A percentile compares a stretch with the other conserved stretches of the same genome.
phyloP scores from a whole-genome alignment of 805 yeast genomes.

The Pichia occidentalis region DNA sequence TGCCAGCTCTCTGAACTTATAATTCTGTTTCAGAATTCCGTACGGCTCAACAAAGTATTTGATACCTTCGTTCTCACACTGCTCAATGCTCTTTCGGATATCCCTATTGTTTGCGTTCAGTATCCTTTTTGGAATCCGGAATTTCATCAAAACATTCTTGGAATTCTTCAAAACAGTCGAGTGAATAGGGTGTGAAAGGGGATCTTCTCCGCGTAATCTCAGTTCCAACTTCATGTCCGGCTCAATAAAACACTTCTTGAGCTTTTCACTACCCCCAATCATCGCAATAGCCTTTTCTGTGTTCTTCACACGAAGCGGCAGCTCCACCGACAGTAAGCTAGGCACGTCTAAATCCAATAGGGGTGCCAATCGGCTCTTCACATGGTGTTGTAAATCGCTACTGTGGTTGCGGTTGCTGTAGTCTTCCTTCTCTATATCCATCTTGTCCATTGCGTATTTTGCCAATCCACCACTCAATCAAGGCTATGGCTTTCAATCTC shows the following conservation, averaged over 20 bases:
- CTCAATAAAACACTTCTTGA: constrained; percentile 37
- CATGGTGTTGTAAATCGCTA: too few species aligned
- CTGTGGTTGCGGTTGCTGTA: too few species aligned
- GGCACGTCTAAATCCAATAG: constrained; percentile 70
- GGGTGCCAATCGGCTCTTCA: too few species aligned
- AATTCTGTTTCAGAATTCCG: constrained; percentile 61
- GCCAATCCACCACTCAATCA: too few species aligned
- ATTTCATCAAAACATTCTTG: constrained; percentile 54
- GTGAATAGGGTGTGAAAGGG: constrained; percentile 53
- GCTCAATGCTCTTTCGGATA: constrained; percentile 36
- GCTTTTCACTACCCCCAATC: constrained; percentile 56
- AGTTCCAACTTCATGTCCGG: constrained; percentile 26
- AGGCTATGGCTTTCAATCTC: too few species aligned
- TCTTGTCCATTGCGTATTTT: too few species aligned
- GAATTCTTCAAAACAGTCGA: constrained; percentile 41
- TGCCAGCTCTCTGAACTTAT: constrained; percentile 75
- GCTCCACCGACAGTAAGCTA: constrained; percentile 65
- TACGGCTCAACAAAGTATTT: constrained; percentile 48
- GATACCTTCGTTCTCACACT: constrained; percentile 29
- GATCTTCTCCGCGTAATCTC: constrained; percentile 29
- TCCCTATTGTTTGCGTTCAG: constrained; percentile 37
- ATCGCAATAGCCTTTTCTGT: constrained; percentile 54
- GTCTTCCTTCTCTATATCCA: too few species aligned
- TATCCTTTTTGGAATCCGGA: constrained; percentile 52
- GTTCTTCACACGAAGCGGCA: constrained; percentile 66